These are phyloP conservation scores for Fusarium luffae DNA, from an alignment of 2,329 filamentous ascomycete genomes.

Conservation along the genomic window DNA sequence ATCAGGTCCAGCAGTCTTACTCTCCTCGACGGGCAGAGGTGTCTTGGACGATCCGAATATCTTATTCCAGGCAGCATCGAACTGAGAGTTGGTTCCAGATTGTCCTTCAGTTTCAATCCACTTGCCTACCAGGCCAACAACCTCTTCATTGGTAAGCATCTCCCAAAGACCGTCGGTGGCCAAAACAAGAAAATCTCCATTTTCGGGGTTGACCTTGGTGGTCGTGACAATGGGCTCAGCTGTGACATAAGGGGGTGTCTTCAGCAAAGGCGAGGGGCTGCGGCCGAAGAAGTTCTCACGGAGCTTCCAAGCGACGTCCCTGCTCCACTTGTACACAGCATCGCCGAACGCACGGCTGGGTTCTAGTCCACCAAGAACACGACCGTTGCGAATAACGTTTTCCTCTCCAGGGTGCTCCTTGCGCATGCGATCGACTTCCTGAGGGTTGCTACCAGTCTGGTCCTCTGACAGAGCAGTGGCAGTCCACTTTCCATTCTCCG, in stretches of 20 bases:
- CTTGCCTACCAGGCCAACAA: slow-evolving; percentile 93
- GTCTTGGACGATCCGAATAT: slow-evolving; percentile 64
- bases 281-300: slow-evolving; percentile 89
- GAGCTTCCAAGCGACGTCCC: slow-evolving; percentile 83
- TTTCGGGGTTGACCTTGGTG: slow-evolving; percentile 87
- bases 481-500: slow-evolving; percentile 86
- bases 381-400: slow-evolving; percentile 86
- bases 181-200: slow-evolving; percentile 95
- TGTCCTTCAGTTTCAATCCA: slow-evolving; percentile 86
- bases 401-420: slow-evolving; percentile 90
- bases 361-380: slow-evolving; percentile 91
- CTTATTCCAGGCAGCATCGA: slow-evolving; percentile 75
- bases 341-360: slow-evolving; percentile 96
- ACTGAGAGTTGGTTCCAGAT: slow-evolving; percentile 67
- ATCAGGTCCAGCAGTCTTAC: slow-evolving; percentile 59
- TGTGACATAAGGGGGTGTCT: slow-evolving; percentile 96
- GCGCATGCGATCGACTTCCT: slow-evolving; percentile 84
- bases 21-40: slow-evolving; percentile 81
- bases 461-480: slow-evolving; percentile 91
- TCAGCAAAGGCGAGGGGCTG: slow-evolving; percentile 78
- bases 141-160: slow-evolving; percentile 98
- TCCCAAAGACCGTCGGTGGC: slow-evolving; percentile 98
- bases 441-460: slow-evolving; percentile 90
- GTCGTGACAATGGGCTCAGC: slow-evolving; percentile 95
- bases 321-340: slow-evolving; percentile 95